Base-by-base conservation (phyloP, 1,284 basidiomycete genomes). In the Marasmius sp. region DNA sequence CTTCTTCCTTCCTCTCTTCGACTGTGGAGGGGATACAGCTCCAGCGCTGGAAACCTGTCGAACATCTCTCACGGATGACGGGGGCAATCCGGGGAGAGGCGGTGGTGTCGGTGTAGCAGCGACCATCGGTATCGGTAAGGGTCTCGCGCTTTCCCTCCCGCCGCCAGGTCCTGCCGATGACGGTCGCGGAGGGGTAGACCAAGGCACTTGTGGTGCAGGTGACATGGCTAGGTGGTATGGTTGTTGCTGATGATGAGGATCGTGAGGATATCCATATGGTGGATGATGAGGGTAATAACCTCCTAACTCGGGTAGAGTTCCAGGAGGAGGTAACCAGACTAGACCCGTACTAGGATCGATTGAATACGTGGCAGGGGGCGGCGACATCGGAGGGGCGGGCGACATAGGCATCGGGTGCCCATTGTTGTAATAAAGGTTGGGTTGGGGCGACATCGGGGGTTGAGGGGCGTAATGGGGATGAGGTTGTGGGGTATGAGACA, bases 311-410 rank as follows among this genome's bases (percentile, higher is more conserved):
- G 6, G 79, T 76, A 60, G 70, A 37, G 68, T 67, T n/a, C 41
- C 37, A 54, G 76, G 75, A 6, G 77, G 75, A 6, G 83, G 81
- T 18, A 84, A 72, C 83, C 82, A 86, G 8, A 83, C 77, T 52
- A 81, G 80, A 27, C 74, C 75, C 56, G 79, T 62, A 34, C 60
- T 64, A n/a, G 61, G 79, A 61, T 81, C 79, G 27, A 80, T 61
- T 61, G 79, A 84, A 7, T 75, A 71, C 10, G 73, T 68, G 33
- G 72, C 70, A 5, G 75, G 62, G 11, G 75, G 73, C 6, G 77
- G 76, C 8, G 78, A 72, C 65, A 77, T 70, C 6, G 74, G 71
- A 41, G 71, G 71, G 10, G 71, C 51, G 22, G 71, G 71, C 66
- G 77, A 27, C 27, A 27, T 27, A 27, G 27, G 27, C 27, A 27